phyloP scores from a whole-genome alignment of 1,139 yeast species.

The Diutina scorzettiae region DNA sequence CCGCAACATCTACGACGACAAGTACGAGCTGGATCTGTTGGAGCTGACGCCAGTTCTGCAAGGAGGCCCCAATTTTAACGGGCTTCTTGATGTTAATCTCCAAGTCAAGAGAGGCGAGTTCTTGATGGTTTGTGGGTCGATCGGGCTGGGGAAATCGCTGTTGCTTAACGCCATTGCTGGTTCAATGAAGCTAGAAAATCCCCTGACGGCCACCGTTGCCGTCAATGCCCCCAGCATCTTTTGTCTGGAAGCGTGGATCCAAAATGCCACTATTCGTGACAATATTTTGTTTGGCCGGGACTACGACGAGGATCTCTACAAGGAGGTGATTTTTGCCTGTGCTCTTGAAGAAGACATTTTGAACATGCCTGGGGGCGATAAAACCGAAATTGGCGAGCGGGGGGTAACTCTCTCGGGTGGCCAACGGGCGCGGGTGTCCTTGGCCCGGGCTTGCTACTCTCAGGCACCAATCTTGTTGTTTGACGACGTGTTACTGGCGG shows the following conservation, averaged over 20 bases:
- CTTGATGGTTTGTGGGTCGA: constrained; percentile 5
- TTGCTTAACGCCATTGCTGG: constrained; percentile 46
- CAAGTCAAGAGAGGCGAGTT: constrained; percentile 13
- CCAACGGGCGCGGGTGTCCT: constrained; percentile 30
- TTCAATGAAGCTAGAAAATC: constrained; percentile 30
- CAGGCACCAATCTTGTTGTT: constrained; percentile 12
- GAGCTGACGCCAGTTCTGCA: constrained; percentile 7
- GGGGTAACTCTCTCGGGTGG: constrained; percentile 33
- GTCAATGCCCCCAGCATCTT: constrained; percentile 28
- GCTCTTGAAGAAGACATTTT: constrained; percentile 42
- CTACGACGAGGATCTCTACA: constrained; percentile 19
- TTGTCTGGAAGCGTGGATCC: constrained; percentile 29
- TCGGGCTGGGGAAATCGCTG: constrained; percentile 65
- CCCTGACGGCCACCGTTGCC: constrained; percentile 31
- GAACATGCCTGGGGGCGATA: constrained; percentile 67
- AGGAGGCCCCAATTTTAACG: constrained; percentile 7
- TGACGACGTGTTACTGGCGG: constrained; percentile 33
- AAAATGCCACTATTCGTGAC: constrained; percentile 31
- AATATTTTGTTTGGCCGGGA: constrained; percentile 28
- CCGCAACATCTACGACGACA: constrained; percentile 8
- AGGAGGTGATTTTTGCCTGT: constrained; percentile 23
- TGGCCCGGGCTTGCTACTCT: constrained; percentile 31
- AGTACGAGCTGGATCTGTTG: constrained; percentile 9
- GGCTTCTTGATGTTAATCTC: constrained; percentile 19
- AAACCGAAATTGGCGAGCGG: constrained; percentile 28